A percentile compares a stretch with the other conserved stretches of the same genome.
phyloP scores from a whole-genome alignment of 2,329 filamentous ascomycete genomes.

The Colletotrichum scovillei region DNA sequence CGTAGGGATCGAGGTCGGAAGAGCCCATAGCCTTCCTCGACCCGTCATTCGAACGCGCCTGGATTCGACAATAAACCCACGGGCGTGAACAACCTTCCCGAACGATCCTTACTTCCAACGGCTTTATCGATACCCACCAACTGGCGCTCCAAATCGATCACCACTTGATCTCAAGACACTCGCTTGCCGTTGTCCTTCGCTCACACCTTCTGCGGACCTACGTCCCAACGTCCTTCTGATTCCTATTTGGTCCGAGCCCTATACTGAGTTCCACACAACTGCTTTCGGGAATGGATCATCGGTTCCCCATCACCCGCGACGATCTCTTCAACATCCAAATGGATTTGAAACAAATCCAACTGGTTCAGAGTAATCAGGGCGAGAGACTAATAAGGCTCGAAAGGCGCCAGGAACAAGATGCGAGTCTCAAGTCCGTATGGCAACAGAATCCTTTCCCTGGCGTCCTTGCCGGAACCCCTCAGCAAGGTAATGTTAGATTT shows the following conservation, averaged over 20 bases:
- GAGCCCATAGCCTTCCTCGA: slow-evolving; percentile 33
- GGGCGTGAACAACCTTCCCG: background rate
- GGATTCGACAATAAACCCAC: background rate
- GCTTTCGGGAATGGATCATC: slow-evolving; percentile 70
- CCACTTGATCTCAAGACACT: slow-evolving; percentile 3
- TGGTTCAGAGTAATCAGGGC: slow-evolving; percentile 70
- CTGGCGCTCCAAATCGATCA: slow-evolving; percentile 12
- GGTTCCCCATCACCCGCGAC: slow-evolving; percentile 69
- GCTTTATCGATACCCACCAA: slow-evolving; percentile 17
- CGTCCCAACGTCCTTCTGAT: background rate
- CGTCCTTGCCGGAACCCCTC: slow-evolving; percentile 82
- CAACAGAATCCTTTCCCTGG: slow-evolving; percentile 92
- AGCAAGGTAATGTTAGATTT: slow-evolving; percentile 77
- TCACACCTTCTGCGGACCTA: background rate
- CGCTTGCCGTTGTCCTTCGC: slow-evolving; percentile 23
- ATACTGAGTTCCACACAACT: slow-evolving; percentile 24
- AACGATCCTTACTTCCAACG: slow-evolving; percentile 5
- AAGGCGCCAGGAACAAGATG: slow-evolving; percentile 75
- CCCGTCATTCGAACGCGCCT: slow-evolving; percentile 18
- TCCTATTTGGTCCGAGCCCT: slow-evolving; percentile 17
- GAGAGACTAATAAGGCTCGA: slow-evolving; percentile 72
- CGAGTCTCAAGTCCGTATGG: slow-evolving; percentile 87
- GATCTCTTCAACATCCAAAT: slow-evolving; percentile 77
- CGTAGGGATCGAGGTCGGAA: slow-evolving; percentile 48
- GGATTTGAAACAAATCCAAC: slow-evolving; percentile 76